Conservation (phyloP, 768 basidiomycete species). For the Gloeophyllum trabeum region DNA sequence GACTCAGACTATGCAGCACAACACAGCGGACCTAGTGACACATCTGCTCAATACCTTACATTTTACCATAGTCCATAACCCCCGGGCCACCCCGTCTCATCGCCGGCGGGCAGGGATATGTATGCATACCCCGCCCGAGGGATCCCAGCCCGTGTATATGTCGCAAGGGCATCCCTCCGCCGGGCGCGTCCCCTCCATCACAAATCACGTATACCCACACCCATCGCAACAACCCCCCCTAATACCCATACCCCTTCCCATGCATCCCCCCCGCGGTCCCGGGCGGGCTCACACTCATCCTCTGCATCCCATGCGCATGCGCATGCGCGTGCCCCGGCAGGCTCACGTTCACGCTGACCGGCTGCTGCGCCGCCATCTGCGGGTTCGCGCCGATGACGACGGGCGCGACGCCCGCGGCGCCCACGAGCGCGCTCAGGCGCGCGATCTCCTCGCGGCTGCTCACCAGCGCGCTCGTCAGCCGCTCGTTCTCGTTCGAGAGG, state of each 20-base stretch:
- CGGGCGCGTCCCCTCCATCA: too few species aligned
- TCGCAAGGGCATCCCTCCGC: too few species aligned
- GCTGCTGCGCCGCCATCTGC: conserved; percentile 10
- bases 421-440: conserved; percentile 64
- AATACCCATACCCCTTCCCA: conserved; percentile 30
- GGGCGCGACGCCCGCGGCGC: conserved; percentile 37
- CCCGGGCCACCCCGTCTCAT: too few species aligned
- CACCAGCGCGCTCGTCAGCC: conserved; percentile 77
- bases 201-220: too few species aligned
- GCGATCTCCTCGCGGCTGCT: conserved; percentile 88
- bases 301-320: background rate
- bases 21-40: too few species aligned
- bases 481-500: conserved; percentile 90
- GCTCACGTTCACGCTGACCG: conserved; percentile 31
- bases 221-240: too few species aligned
- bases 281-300: conserved; percentile 21
- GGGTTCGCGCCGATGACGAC: background rate
- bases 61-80: too few species aligned
- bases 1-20: too few species aligned
- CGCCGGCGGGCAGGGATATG: too few species aligned
- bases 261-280: conserved; percentile 17
- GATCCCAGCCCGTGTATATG: too few species aligned
- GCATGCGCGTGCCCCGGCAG: conserved; percentile 16
- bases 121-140: too few species aligned
- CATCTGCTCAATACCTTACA: too few species aligned